phyloP scores from a whole-genome alignment of 495 filamentous ascomycete genomes.

The Podospora didyma region DNA sequence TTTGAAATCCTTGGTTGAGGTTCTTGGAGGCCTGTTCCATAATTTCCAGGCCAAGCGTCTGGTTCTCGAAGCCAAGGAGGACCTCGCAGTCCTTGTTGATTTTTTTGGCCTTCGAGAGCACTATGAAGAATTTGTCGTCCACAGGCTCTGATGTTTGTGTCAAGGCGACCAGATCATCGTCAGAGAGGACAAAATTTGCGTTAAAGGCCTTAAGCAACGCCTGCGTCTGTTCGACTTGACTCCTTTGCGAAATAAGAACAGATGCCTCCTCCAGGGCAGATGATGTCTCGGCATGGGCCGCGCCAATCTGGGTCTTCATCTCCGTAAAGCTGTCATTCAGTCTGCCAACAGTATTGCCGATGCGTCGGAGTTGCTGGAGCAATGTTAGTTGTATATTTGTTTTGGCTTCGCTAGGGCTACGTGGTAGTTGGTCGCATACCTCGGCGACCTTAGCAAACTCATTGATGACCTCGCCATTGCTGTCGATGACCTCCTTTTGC shows the following conservation, averaged over 20 bases:
- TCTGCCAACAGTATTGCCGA: constrained; percentile 71
- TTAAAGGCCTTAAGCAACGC: constrained; percentile 78
- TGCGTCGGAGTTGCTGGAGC: constrained; percentile 73
- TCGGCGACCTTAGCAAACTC: constrained; percentile 92
- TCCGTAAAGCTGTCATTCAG: constrained; percentile 79
- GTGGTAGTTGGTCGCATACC: constrained; percentile 44
- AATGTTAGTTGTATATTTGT: background rate
- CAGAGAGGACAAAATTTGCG: constrained; percentile 77
- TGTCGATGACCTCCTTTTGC: constrained; percentile 88
- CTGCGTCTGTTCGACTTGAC: constrained; percentile 81
- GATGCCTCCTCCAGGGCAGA: constrained; percentile 77
- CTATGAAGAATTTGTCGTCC: constrained; percentile 78
- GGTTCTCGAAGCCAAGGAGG: constrained; percentile 84
- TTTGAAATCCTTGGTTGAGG: constrained; percentile 90
- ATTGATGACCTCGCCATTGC: constrained; percentile 85
- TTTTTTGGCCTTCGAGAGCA: constrained; percentile 77
- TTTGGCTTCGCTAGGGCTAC: background rate
- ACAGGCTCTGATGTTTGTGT: constrained; percentile 76
- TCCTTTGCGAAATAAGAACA: constrained; percentile 67
- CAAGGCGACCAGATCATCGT: constrained; percentile 67
- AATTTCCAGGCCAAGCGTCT: constrained; percentile 78
- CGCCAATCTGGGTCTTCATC: constrained; percentile 71
- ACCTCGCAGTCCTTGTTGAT: constrained; percentile 86
- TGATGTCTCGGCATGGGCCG: constrained; percentile 69
- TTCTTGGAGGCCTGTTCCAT: constrained; percentile 85